phyloP scores from a whole-genome alignment of 2,329 filamentous ascomycete genomes.

The Penicillium occitanis region DNA sequence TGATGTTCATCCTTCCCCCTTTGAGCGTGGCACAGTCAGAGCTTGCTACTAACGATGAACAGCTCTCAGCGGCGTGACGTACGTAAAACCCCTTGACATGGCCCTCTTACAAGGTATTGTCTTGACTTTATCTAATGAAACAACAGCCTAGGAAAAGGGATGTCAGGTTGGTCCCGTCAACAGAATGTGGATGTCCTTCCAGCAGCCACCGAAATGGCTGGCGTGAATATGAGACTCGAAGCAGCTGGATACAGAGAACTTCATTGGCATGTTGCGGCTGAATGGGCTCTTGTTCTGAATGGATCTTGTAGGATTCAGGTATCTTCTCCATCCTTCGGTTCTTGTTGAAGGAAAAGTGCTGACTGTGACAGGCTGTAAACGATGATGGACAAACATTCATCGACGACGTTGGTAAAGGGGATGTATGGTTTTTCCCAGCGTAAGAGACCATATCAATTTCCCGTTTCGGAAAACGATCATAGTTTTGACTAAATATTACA shows the following conservation, averaged over 20 bases:
- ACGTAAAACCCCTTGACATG: not conserved
- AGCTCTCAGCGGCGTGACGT: slow-evolving; percentile 50
- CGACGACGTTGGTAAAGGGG: slow-evolving; percentile 72
- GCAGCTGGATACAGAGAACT: slow-evolving; percentile 61
- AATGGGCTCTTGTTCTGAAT: slow-evolving; percentile 43
- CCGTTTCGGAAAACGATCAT: not conserved
- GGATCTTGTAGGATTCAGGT: slow-evolving; percentile 41
- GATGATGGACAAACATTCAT: slow-evolving; percentile 71
- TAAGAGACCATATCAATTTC: slow-evolving; percentile 22
- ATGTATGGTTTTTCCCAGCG: slow-evolving; percentile 79
- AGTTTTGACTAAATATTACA: slow-evolving; percentile 20
- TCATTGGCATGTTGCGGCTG: slow-evolving; percentile 52
- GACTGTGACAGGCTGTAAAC: slow-evolving; percentile 31
- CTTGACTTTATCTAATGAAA: not conserved
- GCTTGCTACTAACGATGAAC: not conserved
- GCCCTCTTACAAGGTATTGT: not conserved
- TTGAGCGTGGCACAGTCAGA: no score
- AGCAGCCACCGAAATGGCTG: slow-evolving; percentile 53
- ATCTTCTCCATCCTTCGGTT: not conserved
- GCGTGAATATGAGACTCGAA: slow-evolving; percentile 60
- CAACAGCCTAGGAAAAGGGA: slow-evolving; percentile 42
- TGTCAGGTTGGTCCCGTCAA: slow-evolving; percentile 56
- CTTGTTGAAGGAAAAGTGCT: not conserved
- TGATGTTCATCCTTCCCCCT: slow-evolving; percentile 8
- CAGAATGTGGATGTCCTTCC: slow-evolving; percentile 56